phyloP scores from a whole-genome alignment of 306 rosid genomes.

The Cucumis melo region DNA sequence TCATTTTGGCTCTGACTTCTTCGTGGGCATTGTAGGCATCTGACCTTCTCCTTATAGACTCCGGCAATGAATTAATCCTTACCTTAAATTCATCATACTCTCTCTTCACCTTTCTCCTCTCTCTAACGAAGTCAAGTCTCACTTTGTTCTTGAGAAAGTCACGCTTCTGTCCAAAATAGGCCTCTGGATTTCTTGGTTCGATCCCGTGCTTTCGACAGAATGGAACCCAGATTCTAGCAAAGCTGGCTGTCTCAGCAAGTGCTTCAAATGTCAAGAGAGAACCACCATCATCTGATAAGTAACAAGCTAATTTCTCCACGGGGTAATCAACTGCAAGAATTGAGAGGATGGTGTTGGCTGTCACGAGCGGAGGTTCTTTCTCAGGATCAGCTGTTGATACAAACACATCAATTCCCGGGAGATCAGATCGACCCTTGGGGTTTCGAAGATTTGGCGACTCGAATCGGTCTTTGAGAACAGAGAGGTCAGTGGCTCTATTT shows the following conservation, averaged over 20 bases:
- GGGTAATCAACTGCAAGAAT: constrained; percentile 81
- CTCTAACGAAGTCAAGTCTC: constrained; percentile 73
- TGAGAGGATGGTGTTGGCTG: constrained; percentile 75
- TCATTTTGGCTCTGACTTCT: constrained; percentile 65
- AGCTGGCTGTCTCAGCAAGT: constrained; percentile 79
- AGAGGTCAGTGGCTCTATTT: constrained; percentile 61
- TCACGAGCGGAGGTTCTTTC: constrained; percentile 82
- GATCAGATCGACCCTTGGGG: constrained; percentile 76
- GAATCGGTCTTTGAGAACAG: constrained; percentile 53
- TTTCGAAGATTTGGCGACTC: constrained; percentile 68
- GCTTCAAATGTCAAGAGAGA: constrained; percentile 69
- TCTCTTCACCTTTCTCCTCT: constrained; percentile 71
- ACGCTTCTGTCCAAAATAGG: constrained; percentile 71
- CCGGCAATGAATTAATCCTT: constrained; percentile 64
- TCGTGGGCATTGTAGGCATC: constrained; percentile 87
- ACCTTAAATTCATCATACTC: constrained; percentile 83
- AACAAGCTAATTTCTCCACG: constrained; percentile 69
- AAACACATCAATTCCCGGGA: constrained; percentile 73
- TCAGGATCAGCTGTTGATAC: constrained; percentile 87
- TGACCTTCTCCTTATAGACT: constrained; percentile 70
- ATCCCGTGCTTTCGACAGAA: constrained; percentile 63
- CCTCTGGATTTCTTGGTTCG: constrained; percentile 73
- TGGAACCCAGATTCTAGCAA: constrained; percentile 70
- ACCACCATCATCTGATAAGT: constrained; percentile 89
- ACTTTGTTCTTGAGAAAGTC: constrained; percentile 77